Base-by-base conservation (phyloP, 1,139 yeast genomes). In the Keqinozyma sinolaborantium region DNA sequence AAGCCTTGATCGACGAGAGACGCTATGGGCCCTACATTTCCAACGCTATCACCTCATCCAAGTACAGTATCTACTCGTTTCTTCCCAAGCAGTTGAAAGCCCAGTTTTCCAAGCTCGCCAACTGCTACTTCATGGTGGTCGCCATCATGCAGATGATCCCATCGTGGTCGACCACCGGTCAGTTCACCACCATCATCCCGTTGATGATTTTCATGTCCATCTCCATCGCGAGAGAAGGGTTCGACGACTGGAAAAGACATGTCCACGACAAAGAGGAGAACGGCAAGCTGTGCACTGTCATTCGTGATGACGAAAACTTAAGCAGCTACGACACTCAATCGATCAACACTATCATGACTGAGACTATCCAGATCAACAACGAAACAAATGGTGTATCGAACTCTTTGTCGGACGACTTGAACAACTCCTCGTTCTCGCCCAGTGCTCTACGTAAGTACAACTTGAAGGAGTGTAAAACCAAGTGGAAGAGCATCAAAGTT, bases 81-180 rank as follows among this genome's bases (percentile, higher is more conserved):
- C 48, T 92, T 2, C 98, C 98, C 3, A 78, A 92, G 40, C 97
- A 92, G 51, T 55, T 92, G 28, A 72, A 77, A 40, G 95, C 95
- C 2, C 98, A 92, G 55, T 90, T 92, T 50, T 86, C 95, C 13
- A 92, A 88, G 53, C 53, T 92, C 29, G 98, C 98, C 12, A 92
- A 92, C 50, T 71, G 92, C 45, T 74, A 88, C 56, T 88, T 92
- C 58, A 60, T 92, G 73, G 70, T 79, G 7, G 94, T 92, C 15
- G 90, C 97, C 3, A 84, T 92, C 38, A 66, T 90, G 70, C 97
- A 92, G 53, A 82, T 90, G 94, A 83, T 92, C 32, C 98, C 98
- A 0, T 79, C 90, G 1, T 92, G 97, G 97, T 87, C 97, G 3
- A 88, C 98, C 3, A 92, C 98, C 0, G 98, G 97, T 38, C 83